Conservation (phyloP, 2,329 filamentous ascomycete genomes). For the Aureobasidium lini region DNA sequence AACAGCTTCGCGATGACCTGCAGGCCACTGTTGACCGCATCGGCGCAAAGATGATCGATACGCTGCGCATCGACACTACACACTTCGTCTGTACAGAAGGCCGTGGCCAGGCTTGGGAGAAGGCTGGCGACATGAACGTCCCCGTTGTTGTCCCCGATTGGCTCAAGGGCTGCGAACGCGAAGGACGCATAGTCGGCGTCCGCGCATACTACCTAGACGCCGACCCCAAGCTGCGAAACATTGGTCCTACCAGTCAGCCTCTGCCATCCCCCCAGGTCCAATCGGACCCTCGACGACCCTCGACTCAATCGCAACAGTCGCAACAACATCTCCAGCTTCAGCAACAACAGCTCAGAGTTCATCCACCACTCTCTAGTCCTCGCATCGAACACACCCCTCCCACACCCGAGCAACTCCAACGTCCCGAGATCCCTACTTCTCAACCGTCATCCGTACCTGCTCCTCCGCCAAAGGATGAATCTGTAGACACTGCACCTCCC, state of each 20-base stretch:
- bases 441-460: slow-evolving; percentile 19
- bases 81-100: slow-evolving; percentile 97
- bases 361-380: slow-evolving; percentile 32
- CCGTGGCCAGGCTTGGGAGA: slow-evolving; percentile 84
- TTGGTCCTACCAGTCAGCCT: slow-evolving; percentile 31
- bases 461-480: slow-evolving; percentile 23
- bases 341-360: slow-evolving; percentile 23
- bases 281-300: background rate
- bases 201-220: slow-evolving; percentile 95
- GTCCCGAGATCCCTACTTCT: slow-evolving; percentile 11
- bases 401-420: slow-evolving; percentile 36
- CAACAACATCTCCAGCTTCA: slow-evolving; percentile 18
- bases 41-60: slow-evolving; percentile 83
- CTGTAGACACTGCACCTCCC: slow-evolving; percentile 18
- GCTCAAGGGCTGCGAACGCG: slow-evolving; percentile 92
- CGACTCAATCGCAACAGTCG: slow-evolving; percentile 4
- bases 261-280: slow-evolving; percentile 13
- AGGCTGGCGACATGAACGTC: slow-evolving; percentile 95
- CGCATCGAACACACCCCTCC: slow-evolving; percentile 45
- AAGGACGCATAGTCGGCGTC: slow-evolving; percentile 86
- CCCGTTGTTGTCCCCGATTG: slow-evolving; percentile 95
- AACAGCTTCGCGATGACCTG: slow-evolving; percentile 63
- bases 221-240: slow-evolving; percentile 55
- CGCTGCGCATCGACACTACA: slow-evolving; percentile 91
- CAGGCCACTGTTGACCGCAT: slow-evolving; percentile 73